Conservation (phyloP, 2,329 filamentous ascomycete genomes). For the Aspergillus uvarum region DNA sequence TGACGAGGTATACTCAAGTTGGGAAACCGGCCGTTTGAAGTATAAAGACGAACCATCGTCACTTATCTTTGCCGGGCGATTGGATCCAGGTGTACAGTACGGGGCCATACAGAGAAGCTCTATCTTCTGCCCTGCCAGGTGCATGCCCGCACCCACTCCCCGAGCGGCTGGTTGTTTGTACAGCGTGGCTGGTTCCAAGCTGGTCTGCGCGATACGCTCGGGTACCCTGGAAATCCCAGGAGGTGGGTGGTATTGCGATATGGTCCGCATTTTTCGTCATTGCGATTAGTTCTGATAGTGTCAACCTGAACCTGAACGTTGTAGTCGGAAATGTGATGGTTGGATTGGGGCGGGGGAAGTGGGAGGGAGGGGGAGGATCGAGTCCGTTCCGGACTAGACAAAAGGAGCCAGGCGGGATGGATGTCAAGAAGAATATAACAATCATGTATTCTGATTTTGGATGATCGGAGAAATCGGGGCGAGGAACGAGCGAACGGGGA, state of each 20-base stretch:
- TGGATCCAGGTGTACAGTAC: conserved; percentile 5
- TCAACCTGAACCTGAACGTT: neutral
- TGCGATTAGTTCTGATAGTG: neutral
- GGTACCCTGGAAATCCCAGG: neutral
- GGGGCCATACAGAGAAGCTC: neutral
- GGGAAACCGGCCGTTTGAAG: neutral
- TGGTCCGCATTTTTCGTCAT: neutral
- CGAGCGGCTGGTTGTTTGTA: conserved; percentile 2
- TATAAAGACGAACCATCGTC: neutral
- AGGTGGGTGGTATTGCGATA: neutral
- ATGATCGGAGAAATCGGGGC: neutral
- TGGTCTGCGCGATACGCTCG: conserved; percentile 7
- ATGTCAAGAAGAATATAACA: neutral
- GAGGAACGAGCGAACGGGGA: conserved; percentile 3
- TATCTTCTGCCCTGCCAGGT: neutral
- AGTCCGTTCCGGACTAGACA: neutral
- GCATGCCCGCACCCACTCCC: neutral
- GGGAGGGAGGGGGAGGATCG: neutral
- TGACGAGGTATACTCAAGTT: neutral
- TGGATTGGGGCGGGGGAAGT: neutral
- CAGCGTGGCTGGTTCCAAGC: conserved; percentile 2
- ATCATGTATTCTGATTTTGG: neutral
- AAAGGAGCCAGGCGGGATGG: neutral
- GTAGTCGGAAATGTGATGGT: neutral
- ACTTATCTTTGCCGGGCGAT: conserved; percentile 4